Evolutionary conservation across 2,329 filamentous ascomycete genomes (phyloP).

Genomic region (Trichoderma asperellum): DNA sequence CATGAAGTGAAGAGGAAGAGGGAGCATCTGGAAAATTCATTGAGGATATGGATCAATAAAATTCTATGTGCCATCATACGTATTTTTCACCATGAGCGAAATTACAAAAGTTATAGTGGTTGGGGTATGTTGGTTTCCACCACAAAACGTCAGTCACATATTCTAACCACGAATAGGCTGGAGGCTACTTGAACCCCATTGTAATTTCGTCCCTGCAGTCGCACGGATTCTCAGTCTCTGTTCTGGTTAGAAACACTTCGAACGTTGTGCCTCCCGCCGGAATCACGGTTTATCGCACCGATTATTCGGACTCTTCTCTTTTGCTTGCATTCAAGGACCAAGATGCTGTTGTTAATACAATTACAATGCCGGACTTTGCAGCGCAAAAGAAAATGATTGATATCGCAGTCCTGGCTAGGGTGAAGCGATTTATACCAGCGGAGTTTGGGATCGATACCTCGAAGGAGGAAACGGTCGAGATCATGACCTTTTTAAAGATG

Average conservation of each 20-base stretch:
- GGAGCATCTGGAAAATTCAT: neutral
- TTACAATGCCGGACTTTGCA: conserved; percentile 12
- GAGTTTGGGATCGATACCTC: conserved; percentile 13
- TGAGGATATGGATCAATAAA: neutral
- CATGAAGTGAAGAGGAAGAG: neutral
- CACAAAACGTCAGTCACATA: neutral
- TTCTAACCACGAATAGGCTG: neutral
- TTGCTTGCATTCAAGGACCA: conserved; percentile 5
- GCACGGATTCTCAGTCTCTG: conserved; percentile 4
- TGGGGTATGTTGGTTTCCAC: neutral
- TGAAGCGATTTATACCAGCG: neutral
- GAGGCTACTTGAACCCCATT: neutral
- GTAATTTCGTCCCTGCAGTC: neutral
- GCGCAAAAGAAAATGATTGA: conserved; percentile 16
- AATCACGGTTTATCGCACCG: neutral
- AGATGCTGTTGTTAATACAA: conserved; percentile 7
- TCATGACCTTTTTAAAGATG: neutral
- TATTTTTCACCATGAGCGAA: neutral
- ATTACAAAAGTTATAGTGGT: neutral
- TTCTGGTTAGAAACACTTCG: neutral
- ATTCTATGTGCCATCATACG: neutral
- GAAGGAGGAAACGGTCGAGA: conserved; percentile 6
- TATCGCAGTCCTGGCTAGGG: conserved; percentile 3
- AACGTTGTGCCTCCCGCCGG: neutral
- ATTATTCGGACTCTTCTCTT: neutral